Evolutionary conservation across 345 rosid genomes (phyloP).

Genomic region (Lumnitzera littorea): DNA sequence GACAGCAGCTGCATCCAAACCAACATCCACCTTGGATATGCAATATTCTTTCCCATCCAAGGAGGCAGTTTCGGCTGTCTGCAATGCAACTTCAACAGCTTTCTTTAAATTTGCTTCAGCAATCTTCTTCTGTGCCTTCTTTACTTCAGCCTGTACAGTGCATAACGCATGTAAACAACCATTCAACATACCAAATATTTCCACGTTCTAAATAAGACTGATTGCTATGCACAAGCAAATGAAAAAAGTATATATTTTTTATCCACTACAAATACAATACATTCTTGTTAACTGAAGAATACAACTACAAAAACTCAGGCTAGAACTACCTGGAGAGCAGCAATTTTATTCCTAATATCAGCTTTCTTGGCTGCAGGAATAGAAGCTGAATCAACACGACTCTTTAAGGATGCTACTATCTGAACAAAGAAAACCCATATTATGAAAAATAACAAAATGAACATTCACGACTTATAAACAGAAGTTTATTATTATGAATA

Average conservation of each 20-base stretch:
- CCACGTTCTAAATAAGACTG: not conserved
- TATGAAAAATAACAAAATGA: not conserved
- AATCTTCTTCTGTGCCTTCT: slow-evolving; percentile 79
- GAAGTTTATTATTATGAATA: too few relatives aligned
- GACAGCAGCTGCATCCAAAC: slow-evolving; percentile 88
- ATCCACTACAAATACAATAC: too few relatives aligned
- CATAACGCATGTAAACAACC: too few relatives aligned
- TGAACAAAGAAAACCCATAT: slow-evolving; percentile 17
- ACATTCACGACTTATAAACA: too few relatives aligned
- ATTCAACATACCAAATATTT: too few relatives aligned
- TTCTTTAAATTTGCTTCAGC: slow-evolving; percentile 75
- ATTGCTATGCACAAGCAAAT: not conserved
- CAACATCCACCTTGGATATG: slow-evolving; percentile 67
- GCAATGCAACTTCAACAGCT: slow-evolving; percentile 55
- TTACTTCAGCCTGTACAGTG: slow-evolving; percentile 46
- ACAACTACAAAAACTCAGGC: not conserved
- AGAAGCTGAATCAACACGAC: slow-evolving; percentile 57
- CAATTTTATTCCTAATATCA: slow-evolving; percentile 67
- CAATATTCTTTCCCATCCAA: slow-evolving; percentile 71
- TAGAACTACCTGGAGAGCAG: slow-evolving; percentile 56
- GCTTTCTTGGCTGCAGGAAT: slow-evolving; percentile 90
- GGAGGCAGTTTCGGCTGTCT: slow-evolving; percentile 59
- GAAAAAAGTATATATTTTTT: too few relatives aligned
- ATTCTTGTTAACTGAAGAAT: too few relatives aligned
- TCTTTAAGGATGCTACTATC: slow-evolving; percentile 82